Conservation (phyloP, 2,329 filamentous ascomycete genomes). For the Ceratocystis huliohia region DNA sequence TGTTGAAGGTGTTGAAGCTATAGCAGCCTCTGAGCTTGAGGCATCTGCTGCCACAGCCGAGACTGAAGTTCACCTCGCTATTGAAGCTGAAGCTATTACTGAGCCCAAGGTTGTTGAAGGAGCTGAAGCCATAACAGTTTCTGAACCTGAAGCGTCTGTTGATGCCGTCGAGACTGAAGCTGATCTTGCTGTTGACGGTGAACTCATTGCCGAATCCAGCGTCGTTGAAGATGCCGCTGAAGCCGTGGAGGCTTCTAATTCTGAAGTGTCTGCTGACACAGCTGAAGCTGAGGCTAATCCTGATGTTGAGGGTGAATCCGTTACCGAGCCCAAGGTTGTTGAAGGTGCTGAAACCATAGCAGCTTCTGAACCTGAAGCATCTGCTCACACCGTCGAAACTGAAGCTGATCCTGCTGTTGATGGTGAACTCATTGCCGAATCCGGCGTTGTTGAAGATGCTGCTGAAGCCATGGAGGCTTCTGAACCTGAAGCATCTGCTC, state of each 20-base stretch:
- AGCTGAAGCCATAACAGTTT: not conserved
- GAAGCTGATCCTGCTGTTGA: not conserved
- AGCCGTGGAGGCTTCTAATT: no score
- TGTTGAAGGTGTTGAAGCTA: no score
- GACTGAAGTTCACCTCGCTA: not conserved
- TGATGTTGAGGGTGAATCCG: not conserved
- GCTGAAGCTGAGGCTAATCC: not conserved
- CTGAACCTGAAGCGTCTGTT: no score
- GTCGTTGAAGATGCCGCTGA: not conserved
- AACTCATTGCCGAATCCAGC: not conserved
- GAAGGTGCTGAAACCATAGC: not conserved
- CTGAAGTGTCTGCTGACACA: not conserved
- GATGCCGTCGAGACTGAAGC: not conserved
- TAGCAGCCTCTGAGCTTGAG: no score
- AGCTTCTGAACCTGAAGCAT: no score
- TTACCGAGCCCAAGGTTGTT: not conserved
- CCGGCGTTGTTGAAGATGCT: not conserved
- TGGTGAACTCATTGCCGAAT: not conserved
- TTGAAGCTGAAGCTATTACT: not conserved
- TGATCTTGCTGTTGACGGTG: not conserved
- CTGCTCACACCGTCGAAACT: fast-evolving
- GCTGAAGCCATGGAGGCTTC: not conserved
- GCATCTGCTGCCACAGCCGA: not conserved
- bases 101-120: not conserved
- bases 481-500: not conserved